These are phyloP conservation scores for Coniella vitis DNA, from an alignment of 2,329 filamentous ascomycete species.

Conservation along the genomic window DNA sequence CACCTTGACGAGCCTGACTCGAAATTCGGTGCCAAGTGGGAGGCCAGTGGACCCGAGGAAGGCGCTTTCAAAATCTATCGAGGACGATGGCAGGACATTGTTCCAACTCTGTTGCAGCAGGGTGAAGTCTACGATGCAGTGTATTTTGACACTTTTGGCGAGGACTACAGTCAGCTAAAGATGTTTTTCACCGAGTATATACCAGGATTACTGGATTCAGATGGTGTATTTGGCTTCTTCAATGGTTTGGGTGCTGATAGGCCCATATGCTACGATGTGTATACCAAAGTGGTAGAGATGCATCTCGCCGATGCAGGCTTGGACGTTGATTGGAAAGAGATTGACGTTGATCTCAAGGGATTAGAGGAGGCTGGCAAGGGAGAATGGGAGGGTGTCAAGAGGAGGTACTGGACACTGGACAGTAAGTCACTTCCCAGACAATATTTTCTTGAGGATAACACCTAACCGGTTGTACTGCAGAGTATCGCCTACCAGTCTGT, in stretches of 20 bases:
- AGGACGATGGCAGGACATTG: slow-evolving; percentile 75
- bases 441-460: slow-evolving; percentile 13
- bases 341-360: slow-evolving; percentile 60
- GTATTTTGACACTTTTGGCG: slow-evolving; percentile 97
- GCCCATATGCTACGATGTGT: slow-evolving; percentile 92
- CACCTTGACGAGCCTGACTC: slow-evolving; percentile 47
- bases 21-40: slow-evolving; percentile 51
- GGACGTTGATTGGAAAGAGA: slow-evolving; percentile 79
- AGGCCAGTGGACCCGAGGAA: slow-evolving; percentile 45
- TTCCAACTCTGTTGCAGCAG: slow-evolving; percentile 59
- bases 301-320: slow-evolving; percentile 84
- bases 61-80: slow-evolving; percentile 68
- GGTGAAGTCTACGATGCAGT: slow-evolving; percentile 76
- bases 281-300: slow-evolving; percentile 85
- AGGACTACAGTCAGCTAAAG: slow-evolving; percentile 80
- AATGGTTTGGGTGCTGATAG: slow-evolving; percentile 90
- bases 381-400: slow-evolving; percentile 83
- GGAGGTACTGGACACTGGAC: slow-evolving; percentile 84
- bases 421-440: slow-evolving; percentile 36
- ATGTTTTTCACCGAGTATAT: slow-evolving; percentile 86
- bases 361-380: slow-evolving; percentile 60
- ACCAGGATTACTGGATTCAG: slow-evolving; percentile 65
- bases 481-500: slow-evolving; percentile 68
- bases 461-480: slow-evolving; percentile 30
- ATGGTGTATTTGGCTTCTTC: slow-evolving; percentile 78